Evolutionary conservation across 2,329 filamentous ascomycete species (phyloP).

Genomic region (Golovinomyces cichoracearum): DNA sequence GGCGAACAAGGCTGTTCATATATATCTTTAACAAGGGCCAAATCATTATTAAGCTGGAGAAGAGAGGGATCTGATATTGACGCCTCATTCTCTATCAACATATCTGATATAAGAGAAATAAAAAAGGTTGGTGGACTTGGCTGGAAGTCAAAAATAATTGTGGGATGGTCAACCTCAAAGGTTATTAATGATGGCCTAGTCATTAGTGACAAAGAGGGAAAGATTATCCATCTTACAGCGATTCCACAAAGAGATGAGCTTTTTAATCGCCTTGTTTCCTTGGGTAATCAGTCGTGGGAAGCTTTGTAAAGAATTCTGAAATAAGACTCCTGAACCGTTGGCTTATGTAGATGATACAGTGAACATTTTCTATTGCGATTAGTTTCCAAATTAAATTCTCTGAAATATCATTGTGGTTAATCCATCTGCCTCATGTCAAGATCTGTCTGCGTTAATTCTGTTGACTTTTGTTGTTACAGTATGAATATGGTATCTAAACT

Average conservation of each 20-base stretch:
- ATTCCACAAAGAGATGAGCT: slow-evolving; percentile 45
- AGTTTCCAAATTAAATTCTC: no score
- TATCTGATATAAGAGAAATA: slow-evolving; percentile 45
- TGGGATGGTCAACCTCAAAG: slow-evolving; percentile 50
- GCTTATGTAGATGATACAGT: no score
- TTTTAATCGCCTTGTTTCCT: slow-evolving; percentile 50
- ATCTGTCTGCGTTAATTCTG: no score
- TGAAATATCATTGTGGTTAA: no score
- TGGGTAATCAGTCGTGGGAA: slow-evolving; percentile 66
- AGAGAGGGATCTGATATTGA: slow-evolving; percentile 18
- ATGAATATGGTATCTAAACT: no score
- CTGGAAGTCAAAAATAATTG: slow-evolving; percentile 63
- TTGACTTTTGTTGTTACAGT: no score
- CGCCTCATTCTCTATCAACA: slow-evolving; percentile 27
- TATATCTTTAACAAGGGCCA: slow-evolving; percentile 38
- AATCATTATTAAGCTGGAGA: slow-evolving; percentile 31
- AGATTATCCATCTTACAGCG: slow-evolving; percentile 38
- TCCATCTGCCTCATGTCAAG: no score
- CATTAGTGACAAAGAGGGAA: slow-evolving; percentile 19
- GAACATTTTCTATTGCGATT: no score
- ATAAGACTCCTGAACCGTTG: no score
- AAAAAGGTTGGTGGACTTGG: slow-evolving; percentile 60
- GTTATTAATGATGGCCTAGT: slow-evolving; percentile 48
- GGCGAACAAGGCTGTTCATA: slow-evolving; percentile 46
- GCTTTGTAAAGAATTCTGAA: no score